These are phyloP conservation scores for Begonia peltatifolia DNA, from an alignment of 306 rosid genomes.

Conservation along the genomic window DNA sequence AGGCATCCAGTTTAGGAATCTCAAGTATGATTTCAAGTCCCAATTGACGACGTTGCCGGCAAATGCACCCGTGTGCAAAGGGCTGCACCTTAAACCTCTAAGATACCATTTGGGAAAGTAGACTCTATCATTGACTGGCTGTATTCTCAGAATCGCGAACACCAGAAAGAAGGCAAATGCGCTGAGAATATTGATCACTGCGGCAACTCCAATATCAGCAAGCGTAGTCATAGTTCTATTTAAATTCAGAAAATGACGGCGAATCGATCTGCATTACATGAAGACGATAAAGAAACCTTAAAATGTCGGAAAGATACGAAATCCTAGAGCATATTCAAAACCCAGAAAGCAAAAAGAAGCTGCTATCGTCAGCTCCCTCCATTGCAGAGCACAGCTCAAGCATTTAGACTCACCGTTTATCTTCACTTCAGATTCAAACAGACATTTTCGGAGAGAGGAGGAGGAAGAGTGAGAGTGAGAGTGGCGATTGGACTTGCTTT, in stretches of 20 bases:
- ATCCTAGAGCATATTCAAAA: too few species aligned
- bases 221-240: constrained; percentile 47
- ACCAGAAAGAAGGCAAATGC: constrained; percentile 65
- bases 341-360: too few species aligned
- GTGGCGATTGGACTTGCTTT: too few species aligned
- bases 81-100: constrained; percentile 74
- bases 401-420: too few species aligned
- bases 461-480: too few species aligned
- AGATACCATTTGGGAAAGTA: constrained; percentile 97
- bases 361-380: too few species aligned
- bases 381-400: too few species aligned
- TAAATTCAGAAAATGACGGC: background rate
- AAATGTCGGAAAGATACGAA: too few species aligned
- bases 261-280: constrained; percentile 1
- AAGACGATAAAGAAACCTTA: too few species aligned
- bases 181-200: constrained; percentile 69
- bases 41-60: constrained; percentile 70
- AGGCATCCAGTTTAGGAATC: constrained; percentile 87
- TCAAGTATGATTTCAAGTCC: constrained; percentile 62
- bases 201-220: constrained; percentile 71
- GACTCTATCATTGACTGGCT: constrained; percentile 87
- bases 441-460: too few species aligned
- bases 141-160: constrained; percentile 78
- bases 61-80: constrained; percentile 48
- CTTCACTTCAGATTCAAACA: too few species aligned